These are phyloP conservation scores for Penicillium olsonii DNA, from an alignment of 2,329 filamentous ascomycete species.

Conservation along the genomic window DNA sequence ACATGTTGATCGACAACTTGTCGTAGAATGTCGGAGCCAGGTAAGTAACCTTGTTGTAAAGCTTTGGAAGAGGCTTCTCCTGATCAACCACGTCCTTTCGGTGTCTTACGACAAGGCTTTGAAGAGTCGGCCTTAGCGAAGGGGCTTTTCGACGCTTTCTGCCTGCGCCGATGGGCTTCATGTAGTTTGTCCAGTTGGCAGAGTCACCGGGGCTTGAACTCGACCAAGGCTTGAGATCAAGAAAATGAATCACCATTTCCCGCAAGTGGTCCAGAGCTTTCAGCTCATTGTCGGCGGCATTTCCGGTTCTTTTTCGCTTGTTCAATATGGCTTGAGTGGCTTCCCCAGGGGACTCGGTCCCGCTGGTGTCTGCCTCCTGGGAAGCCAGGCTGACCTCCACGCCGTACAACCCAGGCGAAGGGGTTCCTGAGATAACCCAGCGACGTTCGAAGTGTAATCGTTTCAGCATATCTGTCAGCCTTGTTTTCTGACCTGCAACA, in stretches of 20 bases:
- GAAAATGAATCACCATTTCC: constrained; percentile 67
- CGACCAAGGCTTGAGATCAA: constrained; percentile 78
- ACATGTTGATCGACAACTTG: constrained; percentile 78
- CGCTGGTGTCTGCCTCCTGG: constrained; percentile 38
- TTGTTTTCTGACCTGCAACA: constrained; percentile 67
- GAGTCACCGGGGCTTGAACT: constrained; percentile 61
- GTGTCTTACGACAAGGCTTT: constrained; percentile 80
- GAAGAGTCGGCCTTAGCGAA: constrained; percentile 66
- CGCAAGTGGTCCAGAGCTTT: constrained; percentile 69
- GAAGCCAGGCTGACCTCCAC: constrained; percentile 62
- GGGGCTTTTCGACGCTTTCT: constrained; percentile 50
- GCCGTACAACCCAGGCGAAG: constrained; percentile 79
- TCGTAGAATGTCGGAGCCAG: constrained; percentile 84
- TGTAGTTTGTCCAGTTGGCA: constrained; percentile 71
- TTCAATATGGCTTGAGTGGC: constrained; percentile 34
- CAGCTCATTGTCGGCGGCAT: constrained; percentile 54
- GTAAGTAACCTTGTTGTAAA: constrained; percentile 70
- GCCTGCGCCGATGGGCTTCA: constrained; percentile 61
- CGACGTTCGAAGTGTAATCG: constrained; percentile 65
- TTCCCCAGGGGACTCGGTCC: constrained; percentile 37
- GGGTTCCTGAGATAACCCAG: constrained; percentile 91
- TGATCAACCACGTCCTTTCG: constrained; percentile 67
- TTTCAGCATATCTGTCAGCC: constrained; percentile 56
- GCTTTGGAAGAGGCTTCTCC: constrained; percentile 66
- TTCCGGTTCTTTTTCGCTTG: constrained; percentile 39